phyloP scores from a whole-genome alignment of 441 rosid genomes.

The Kokia cookei region DNA sequence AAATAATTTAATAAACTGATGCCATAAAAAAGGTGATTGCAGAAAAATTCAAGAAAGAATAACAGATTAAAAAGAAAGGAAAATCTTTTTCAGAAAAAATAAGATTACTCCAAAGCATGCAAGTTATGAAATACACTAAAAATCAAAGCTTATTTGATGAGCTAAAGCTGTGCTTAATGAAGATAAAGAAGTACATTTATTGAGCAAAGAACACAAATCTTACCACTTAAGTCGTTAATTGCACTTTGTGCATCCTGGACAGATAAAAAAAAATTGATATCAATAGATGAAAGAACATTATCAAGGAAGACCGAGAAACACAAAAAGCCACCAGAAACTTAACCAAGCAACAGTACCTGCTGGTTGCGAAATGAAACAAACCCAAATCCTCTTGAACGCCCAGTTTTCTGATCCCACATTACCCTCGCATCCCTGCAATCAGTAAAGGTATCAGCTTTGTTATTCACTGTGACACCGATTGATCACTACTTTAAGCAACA shows the following conservation, averaged over 20 bases:
- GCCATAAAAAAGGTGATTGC: not conserved
- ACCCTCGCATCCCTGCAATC: constrained; percentile 84
- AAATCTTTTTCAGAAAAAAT: not conserved
- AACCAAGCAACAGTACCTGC: constrained; percentile 40
- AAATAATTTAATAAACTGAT: not conserved
- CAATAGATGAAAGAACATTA: constrained; percentile 2
- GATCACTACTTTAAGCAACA: not conserved
- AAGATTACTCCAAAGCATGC: not conserved
- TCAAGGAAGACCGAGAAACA: not conserved
- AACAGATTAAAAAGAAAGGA: not conserved
- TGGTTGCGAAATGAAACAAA: constrained; percentile 92
- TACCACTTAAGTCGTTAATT: constrained; percentile 86
- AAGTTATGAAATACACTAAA: not conserved
- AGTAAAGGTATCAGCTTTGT: constrained; percentile 10
- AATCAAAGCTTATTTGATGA: not conserved
- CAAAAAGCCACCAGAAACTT: not conserved
- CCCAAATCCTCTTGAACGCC: constrained; percentile 95
- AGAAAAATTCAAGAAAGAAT: not conserved
- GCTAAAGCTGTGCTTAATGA: not conserved
- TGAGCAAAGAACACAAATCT: constrained; percentile 3
- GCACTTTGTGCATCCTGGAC: constrained; percentile 91
- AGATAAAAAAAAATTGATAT: not conserved
- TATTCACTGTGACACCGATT: not conserved
- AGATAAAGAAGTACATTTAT: not conserved
- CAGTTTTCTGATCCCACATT: constrained; percentile 99